These are phyloP conservation scores for Cymbopogon citratus DNA, from an alignment of 176 grass and related monocot species.

Conservation along the genomic window DNA sequence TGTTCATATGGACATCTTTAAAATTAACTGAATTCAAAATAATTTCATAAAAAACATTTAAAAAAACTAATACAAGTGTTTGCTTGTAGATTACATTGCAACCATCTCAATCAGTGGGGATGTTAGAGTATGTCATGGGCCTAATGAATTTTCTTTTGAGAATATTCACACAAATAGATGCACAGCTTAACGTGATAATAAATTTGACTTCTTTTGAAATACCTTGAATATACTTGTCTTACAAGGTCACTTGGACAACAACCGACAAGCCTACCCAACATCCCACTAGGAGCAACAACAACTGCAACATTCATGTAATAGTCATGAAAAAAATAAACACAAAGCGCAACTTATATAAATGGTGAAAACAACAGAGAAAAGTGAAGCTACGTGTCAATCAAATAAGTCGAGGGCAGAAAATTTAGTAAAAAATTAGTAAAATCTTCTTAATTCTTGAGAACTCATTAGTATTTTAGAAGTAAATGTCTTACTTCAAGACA, in stretches of 20 bases:
- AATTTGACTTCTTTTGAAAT: constrained; percentile 17
- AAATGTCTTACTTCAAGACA: background rate
- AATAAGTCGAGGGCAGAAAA: background rate
- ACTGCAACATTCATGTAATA: constrained; percentile 59
- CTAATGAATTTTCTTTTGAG: background rate
- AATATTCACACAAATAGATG: constrained; percentile 7
- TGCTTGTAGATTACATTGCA: background rate
- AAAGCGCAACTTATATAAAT: constrained; percentile 17
- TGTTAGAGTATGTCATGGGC: no score
- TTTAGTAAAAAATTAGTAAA: background rate
- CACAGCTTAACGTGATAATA: background rate
- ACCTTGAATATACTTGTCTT: constrained; percentile 94
- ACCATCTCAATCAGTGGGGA: constrained; percentile 16
- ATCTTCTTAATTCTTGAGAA: background rate
- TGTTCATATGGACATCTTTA: background rate
- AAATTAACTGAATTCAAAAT: constrained; percentile 17
- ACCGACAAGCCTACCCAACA: constrained; percentile 91
- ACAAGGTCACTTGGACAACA: constrained; percentile 97
- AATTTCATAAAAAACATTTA: constrained; percentile 14
- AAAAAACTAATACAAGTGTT: background rate
- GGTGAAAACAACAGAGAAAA: constrained; percentile 5
- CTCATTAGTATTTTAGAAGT: constrained; percentile 3
- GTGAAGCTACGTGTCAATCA: background rate
- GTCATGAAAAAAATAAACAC: constrained; percentile 17
- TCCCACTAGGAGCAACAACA: constrained; percentile 96